phyloP scores from a whole-genome alignment of 1,284 basidiomycete species.

The Pascua guehoae region DNA sequence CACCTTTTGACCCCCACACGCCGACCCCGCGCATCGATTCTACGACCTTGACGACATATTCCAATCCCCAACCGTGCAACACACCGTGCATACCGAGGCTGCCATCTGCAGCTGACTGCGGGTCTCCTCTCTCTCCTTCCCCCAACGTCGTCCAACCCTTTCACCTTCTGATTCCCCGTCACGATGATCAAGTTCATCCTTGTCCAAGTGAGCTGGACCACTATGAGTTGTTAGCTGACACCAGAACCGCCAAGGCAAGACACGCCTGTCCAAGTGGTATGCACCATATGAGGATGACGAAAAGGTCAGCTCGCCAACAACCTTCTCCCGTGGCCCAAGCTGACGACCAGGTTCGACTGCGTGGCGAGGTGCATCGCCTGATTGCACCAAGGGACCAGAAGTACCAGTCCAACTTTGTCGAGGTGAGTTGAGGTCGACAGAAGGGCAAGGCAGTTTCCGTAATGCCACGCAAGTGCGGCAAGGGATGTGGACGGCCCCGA shows the following conservation, averaged over 20 bases:
- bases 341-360: conserved; percentile 67
- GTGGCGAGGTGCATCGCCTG: conserved; percentile 91
- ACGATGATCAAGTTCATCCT: conserved; percentile 89
- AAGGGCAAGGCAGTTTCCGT: background rate
- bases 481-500: too few relatives aligned
- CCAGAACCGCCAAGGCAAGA: conserved; percentile 96
- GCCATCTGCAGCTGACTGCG: too few relatives aligned
- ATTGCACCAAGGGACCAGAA: conserved; percentile 98
- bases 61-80: too few relatives aligned
- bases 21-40: too few relatives aligned
- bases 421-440: conserved; percentile 58
- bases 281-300: conserved; percentile 93
- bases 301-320: conserved; percentile 65
- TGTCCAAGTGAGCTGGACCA: conserved; percentile 63
- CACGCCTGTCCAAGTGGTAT: conserved; percentile 95
- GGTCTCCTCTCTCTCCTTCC: background rate
- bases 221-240: background rate
- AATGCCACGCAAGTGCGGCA: too few relatives aligned
- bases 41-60: too few relatives aligned
- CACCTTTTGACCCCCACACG: too few relatives aligned
- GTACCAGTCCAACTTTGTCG: conserved; percentile 98
- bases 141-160: background rate
- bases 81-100: too few relatives aligned
- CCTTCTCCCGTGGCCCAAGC: background rate
- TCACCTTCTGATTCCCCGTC: background rate